A percentile compares a stretch with the other conserved stretches of the same genome.
phyloP scores from a whole-genome alignment of 768 basidiomycete species.

The Boletellus emodensis region DNA sequence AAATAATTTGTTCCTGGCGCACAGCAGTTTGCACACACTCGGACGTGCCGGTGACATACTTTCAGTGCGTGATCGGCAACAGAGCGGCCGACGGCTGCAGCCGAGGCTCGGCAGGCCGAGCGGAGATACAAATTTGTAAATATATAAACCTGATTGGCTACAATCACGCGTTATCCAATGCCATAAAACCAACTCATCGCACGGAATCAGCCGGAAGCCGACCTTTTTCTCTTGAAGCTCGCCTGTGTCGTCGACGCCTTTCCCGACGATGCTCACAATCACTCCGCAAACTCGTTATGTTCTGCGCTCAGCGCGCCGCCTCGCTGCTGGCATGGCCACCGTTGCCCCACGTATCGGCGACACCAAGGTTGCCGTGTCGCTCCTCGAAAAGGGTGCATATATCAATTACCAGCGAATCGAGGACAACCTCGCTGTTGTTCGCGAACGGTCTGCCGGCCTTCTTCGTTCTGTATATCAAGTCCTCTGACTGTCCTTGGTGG shows the following conservation, averaged over 20 bases:
- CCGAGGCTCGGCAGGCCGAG: conserved; percentile 1
- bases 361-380: conserved; percentile 86
- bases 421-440: conserved; percentile 89
- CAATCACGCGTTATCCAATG: conserved; percentile 10
- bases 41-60: not conserved
- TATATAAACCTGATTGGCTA: conserved; percentile 19
- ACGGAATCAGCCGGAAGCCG: conserved; percentile 25
- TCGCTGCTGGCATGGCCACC: conserved; percentile 76
- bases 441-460: conserved; percentile 68
- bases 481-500: conserved; percentile 3
- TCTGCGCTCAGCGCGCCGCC: conserved; percentile 47
- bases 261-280: conserved; percentile 60
- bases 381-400: conserved; percentile 75
- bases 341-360: conserved; percentile 78
- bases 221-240: conserved; percentile 14
- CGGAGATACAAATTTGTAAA: conserved; percentile 21
- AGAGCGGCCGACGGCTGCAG: conserved; percentile 8
- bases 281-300: conserved; percentile 51
- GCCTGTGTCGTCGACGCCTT: conserved; percentile 22
- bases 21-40: not conserved
- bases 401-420: conserved; percentile 98
- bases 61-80: not conserved
- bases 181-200: conserved; percentile 19
- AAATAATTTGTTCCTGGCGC: too few species aligned
- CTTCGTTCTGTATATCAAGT: too few species aligned